Percentiles rank a stretch among this genome's conserved stretches.
Conservation (phyloP, 1,139 yeast species). For the Pichia sp. region DNA sequence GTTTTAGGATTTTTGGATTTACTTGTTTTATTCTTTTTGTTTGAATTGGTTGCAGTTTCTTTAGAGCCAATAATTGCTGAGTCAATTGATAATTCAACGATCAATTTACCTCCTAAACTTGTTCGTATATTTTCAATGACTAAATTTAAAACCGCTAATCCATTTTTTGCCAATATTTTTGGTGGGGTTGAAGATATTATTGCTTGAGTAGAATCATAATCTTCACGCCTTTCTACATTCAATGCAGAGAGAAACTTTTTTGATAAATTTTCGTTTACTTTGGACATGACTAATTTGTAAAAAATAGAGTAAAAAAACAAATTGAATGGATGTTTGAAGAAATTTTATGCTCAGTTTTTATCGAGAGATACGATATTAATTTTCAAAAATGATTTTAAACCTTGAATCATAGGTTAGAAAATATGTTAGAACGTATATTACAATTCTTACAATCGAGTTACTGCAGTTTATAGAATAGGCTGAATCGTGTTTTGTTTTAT, state of each 20-base stretch:
- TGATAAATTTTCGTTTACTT: conserved; percentile 29
- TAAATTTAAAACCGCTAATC: conserved; percentile 70
- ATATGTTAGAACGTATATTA: no score
- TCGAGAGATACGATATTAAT: no score
- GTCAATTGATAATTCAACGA: conserved; percentile 62
- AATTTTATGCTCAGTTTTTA: no score
- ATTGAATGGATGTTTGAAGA: not conserved
- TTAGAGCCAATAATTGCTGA: conserved; percentile 25
- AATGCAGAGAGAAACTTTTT: conserved; percentile 46
- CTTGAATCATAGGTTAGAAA: no score
- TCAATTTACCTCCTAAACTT: conserved; percentile 73
- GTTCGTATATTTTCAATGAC: conserved; percentile 55
- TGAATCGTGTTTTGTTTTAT: not conserved
- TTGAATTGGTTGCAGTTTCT: conserved; percentile 7
- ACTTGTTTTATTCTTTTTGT: not conserved
- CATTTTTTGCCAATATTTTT: conserved; percentile 58
- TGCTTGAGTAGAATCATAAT: conserved; percentile 46
- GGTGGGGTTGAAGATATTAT: conserved; percentile 51
- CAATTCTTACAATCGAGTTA: no score
- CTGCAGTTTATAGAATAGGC: no score
- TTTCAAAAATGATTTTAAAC: no score
- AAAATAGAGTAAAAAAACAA: no score
- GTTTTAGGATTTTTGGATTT: conserved; percentile 3
- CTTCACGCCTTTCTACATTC: conserved; percentile 52
- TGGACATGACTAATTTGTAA: not conserved